These are phyloP conservation scores for Epichloe typhina DNA, from an alignment of 2,329 filamentous ascomycete genomes.

Conservation along the genomic window DNA sequence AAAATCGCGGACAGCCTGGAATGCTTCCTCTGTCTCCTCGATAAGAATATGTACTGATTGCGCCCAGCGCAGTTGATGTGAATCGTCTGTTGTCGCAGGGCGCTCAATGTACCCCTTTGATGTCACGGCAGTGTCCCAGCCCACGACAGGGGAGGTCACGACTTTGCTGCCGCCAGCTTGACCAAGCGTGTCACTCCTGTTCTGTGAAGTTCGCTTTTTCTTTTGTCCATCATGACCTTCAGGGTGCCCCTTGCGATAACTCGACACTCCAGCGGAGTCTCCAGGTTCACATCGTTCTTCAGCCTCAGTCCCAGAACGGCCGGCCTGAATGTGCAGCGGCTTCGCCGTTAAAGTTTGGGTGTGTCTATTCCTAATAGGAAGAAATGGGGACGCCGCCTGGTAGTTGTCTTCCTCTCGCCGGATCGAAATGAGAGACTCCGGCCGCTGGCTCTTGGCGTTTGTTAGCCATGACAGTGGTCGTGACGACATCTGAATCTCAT, in stretches of 20 bases:
- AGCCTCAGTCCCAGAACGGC: neutral
- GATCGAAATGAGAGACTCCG: conserved; percentile 15
- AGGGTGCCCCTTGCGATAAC: neutral
- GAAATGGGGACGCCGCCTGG: conserved; percentile 8
- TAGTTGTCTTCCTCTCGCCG: conserved; percentile 26
- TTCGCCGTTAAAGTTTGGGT: neutral
- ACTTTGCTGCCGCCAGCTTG: neutral
- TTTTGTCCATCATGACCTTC: neutral
- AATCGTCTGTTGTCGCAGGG: neutral
- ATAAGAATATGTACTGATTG: conserved; percentile 32
- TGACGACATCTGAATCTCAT: neutral
- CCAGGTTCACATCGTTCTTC: neutral
- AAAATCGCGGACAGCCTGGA: conserved; percentile 30
- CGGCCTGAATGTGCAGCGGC: neutral
- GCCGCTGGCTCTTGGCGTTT: conserved; percentile 9
- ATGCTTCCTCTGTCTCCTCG: conserved; percentile 36
- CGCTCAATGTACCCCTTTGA: conserved; percentile 2
- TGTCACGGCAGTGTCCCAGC: neutral
- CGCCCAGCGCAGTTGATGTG: conserved; percentile 13
- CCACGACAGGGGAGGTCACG: conserved; percentile 1
- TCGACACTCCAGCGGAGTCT: neutral
- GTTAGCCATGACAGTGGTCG: conserved; percentile 11
- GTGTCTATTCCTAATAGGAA: neutral
- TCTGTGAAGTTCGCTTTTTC: neutral
- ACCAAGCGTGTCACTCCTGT: neutral